Base-by-base conservation (phyloP, 2,329 filamentous ascomycete species). In the Calonectria henricotiae region DNA sequence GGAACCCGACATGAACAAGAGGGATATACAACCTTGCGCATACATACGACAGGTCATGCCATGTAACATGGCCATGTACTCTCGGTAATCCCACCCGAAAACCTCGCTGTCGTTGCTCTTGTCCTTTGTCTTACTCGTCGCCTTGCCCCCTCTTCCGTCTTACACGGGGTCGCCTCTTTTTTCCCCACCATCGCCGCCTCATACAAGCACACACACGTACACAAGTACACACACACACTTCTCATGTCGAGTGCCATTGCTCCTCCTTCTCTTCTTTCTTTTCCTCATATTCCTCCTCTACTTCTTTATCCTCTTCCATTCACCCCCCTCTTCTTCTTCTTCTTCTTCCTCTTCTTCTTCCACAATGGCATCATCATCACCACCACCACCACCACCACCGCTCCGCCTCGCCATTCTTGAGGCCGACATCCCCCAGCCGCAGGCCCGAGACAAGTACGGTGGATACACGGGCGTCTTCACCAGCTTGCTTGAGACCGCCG, bases 391-490 rank as follows among this genome's bases (percentile, higher is more conserved):
- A 58, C 63, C 69, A 15, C 43, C 35, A 76, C n/a, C 89, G 35
- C 84, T 96, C 75, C 92, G 93, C 67, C 92, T 98, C 82, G 95
- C 95, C 55, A 89, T 98, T 76, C 91, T 98, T 75, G 94, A 98
- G 86, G 92, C 93, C 85, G 96, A 46, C 43, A 98, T 23, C 83
- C 93, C 89, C 1, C 51, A 20, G n/a, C 88, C 90, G 1, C 82
- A 88, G 49, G 89, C 92, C 43, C 84, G 89, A 65, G 87, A 87
- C 66, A 89, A 89, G 77, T 95, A 46, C 82, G 89, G 90, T 62
- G 87, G 87, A 70, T 98, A 98, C 83, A 89, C 90, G 71, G 91
- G 90, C 72, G 88, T 94, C 70, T 94, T 94, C 82, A 86, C 84
- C 20, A 79, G 86, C 41, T 86, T 94, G 11, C 86, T 94, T 62